Evolutionary conservation across 768 basidiomycete genomes (phyloP).

Genomic region (Trametes cinnabarina): DNA sequence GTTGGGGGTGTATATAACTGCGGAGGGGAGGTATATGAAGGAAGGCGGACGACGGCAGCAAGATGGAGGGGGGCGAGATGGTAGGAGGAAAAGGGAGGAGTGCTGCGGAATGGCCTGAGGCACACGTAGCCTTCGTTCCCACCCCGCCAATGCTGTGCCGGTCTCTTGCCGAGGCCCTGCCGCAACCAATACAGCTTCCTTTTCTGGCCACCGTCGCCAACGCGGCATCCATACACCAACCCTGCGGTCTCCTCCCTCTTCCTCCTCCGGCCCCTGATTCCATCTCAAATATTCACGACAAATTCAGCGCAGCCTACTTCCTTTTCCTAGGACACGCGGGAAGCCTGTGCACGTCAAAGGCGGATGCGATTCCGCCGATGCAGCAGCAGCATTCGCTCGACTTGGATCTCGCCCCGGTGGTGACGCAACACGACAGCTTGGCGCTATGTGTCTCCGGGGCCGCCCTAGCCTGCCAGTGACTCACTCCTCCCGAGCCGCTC

Average conservation of each 20-base stretch:
- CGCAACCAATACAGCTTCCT: slow-evolving; percentile 14
- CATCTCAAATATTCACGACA: background rate
- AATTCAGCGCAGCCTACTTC: background rate
- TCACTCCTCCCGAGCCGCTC: slow-evolving; percentile 3
- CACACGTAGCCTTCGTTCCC: slow-evolving; percentile 21
- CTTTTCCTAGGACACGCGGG: background rate
- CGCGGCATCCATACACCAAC: slow-evolving; percentile 12
- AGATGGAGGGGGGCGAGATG: slow-evolving; percentile 10
- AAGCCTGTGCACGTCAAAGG: background rate
- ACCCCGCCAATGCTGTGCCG: slow-evolving; percentile 21
- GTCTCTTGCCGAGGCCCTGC: slow-evolving; percentile 16
- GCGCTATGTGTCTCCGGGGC: slow-evolving; percentile 7
- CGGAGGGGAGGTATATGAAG: slow-evolving; percentile 24
- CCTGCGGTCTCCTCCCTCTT: slow-evolving; percentile 1
- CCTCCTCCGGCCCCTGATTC: background rate
- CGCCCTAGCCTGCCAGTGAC: slow-evolving; percentile 10
- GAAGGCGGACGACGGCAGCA: slow-evolving; percentile 15
- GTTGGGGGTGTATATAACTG: slow-evolving; percentile 20
- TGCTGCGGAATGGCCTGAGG: slow-evolving; percentile 21
- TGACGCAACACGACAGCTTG: background rate
- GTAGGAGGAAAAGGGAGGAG: slow-evolving; percentile 18
- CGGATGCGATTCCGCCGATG: no score
- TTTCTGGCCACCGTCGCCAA: slow-evolving; percentile 14
- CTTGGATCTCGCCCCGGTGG: background rate
- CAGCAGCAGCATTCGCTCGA: background rate